Evolutionary conservation across 106 monocot genomes (phyloP), one percentile per base, ranked within the genome.

Genomic region (Dactylorhiza incarnata): DNA sequence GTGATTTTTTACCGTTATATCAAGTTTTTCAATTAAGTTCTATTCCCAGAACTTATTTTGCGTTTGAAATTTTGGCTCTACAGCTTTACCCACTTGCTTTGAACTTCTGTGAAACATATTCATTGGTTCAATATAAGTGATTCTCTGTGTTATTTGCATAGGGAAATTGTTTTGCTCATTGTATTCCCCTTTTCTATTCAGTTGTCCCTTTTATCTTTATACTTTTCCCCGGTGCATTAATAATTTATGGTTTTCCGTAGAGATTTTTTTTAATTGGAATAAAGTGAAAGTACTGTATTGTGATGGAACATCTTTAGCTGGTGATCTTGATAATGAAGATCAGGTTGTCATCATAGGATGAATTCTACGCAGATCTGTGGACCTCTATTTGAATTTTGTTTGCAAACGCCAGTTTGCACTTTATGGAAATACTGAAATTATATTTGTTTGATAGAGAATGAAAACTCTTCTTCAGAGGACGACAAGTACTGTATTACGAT

Each of bases 231-330:
- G n/a, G 11, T 37, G 45, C 45, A 15, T 45, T 15, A 37, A 45
- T 6, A 16, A 7, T 45, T 1, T 68, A 68, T 74, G 4, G 5
- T 73, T 75, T 48, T 71, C 77, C 17, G 61, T 45, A 74, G 85
- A 97, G 97, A 97, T n/a, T 87, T 97, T 97, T 74, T 86, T 87
- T 71, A 97, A 97, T 74, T 97, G 97, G 97, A 97, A 97, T 67
- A 91, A 78, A 89, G 97, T 97, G 45, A 91, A 84, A 78, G 67
- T 97, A 74, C 77, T 91, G 11, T 97, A 97, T 73, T 97, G 97
- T 81, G 97, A 97, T 84, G 97, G 91, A 76, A 94, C 83, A 77
- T 97, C 96, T 59, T 91, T 89, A 66, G 82, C 83, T 48, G 96
- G 93, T 11, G 51, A 89, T 58, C 86, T 78, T 7, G 84, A 89